Base-by-base conservation (phyloP, 2,329 filamentous ascomycete genomes). In the Hypoxylon sp. region DNA sequence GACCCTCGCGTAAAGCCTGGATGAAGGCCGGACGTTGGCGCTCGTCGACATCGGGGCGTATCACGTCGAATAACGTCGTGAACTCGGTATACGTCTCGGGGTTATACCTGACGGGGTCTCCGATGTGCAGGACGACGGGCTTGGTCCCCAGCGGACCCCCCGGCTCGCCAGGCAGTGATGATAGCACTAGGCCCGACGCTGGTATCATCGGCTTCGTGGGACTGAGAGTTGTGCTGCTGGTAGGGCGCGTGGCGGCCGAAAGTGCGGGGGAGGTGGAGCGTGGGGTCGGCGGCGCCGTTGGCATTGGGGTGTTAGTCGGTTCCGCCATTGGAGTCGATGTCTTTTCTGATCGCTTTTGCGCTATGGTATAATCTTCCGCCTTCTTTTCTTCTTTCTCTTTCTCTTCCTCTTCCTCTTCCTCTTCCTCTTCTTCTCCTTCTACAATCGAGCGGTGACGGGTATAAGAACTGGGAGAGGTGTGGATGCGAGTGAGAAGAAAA, bases 81-180 rank as follows among this genome's bases (percentile, higher is more conserved):
- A 86, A 81, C 64, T 76, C 74, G 30, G 74, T 74, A 68, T 83
- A 84, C 0, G 81, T 82, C 1, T 77, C 74, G 0, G 76, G 79
- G 67, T 85, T 84, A 74, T 84, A 85, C 65, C 78, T 79, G 60
- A 84, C 75, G 7, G 81, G 79, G 72, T 94, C 91, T 66, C 92
- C 92, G 76, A 93, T 88, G 79, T 89, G 90, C 69, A 96, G 85
- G 62, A 95, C 89, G 67, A 89, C 85, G 46, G 77, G 81, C 63
- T 76, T 82, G 15, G 67, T 61, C 5, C 69, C 66, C 2, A 69
- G 43, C 0, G 72, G 51, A 1, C 46, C 48, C 17, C 63, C 57
- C 50, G 71, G 62, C 39, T 73, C 56, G 24, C 24, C 24, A 48
- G 73, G 49, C 47, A 64, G 44, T 51, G 59, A 49, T 59, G 59